These are phyloP conservation scores for Fusarium praegraminearum DNA, from an alignment of 2,329 filamentous ascomycete species.

Conservation along the genomic window DNA sequence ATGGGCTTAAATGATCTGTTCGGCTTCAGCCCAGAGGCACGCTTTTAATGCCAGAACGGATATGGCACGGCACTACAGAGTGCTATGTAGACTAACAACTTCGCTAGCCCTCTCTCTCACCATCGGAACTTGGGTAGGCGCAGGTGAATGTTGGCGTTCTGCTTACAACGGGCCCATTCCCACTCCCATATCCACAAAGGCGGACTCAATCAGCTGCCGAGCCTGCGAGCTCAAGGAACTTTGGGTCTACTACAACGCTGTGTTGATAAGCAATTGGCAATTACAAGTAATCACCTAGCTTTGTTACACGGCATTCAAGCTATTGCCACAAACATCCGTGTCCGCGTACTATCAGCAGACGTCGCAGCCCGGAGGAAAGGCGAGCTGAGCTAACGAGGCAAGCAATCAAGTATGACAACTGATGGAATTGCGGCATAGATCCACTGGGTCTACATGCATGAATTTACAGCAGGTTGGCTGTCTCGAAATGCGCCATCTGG, in stretches of 20 bases:
- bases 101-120: not conserved
- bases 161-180: constrained; percentile 9
- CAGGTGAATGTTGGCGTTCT: not conserved
- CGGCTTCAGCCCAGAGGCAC: constrained; percentile 8
- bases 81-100: not conserved
- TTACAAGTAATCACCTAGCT: constrained; percentile 4
- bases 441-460: constrained; percentile 14
- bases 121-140: not conserved
- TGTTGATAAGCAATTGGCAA: not conserved
- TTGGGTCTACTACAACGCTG: not conserved
- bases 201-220: constrained; percentile 3
- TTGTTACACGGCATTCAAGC: constrained; percentile 20
- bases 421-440: constrained; percentile 1
- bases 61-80: constrained; percentile 5
- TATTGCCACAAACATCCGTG: constrained; percentile 26
- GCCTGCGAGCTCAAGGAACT: not conserved
- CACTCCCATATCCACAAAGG: constrained; percentile 4
- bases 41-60: constrained; percentile 12
- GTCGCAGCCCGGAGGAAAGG: not conserved
- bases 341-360: not conserved
- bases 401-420: constrained; percentile 1
- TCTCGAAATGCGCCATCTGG: constrained; percentile 15
- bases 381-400: constrained; percentile 2
- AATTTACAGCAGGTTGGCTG: constrained; percentile 15
- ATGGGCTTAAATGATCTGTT: constrained; percentile 20